These are phyloP conservation scores for Balakata baccata DNA, from an alignment of 345 rosid species.

Conservation along the genomic window DNA sequence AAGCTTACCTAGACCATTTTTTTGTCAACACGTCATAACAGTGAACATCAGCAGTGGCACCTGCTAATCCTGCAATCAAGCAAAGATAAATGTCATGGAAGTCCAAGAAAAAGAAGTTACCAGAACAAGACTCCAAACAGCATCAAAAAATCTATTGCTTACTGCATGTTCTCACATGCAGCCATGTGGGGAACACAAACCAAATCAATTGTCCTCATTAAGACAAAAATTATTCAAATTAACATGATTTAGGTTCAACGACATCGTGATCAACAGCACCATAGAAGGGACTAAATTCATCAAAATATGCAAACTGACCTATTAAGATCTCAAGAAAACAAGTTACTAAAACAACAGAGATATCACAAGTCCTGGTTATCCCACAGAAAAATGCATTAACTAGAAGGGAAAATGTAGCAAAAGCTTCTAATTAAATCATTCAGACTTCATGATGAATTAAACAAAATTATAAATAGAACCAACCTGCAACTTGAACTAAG, in stretches of 20 bases:
- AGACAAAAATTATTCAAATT: not conserved
- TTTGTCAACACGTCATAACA: constrained; percentile 89
- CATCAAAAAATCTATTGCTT: constrained; percentile 5
- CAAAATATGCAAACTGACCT: constrained; percentile 4
- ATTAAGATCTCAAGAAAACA: not conserved
- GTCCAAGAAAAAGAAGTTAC: not conserved
- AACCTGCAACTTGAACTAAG: not conserved
- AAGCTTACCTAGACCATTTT: constrained; percentile 90
- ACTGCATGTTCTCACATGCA: constrained; percentile 7
- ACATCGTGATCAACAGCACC: not conserved
- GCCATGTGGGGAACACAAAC: not conserved
- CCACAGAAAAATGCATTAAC: not conserved
- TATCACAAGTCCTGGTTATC: not conserved
- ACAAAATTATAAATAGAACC: not conserved
- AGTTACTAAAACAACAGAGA: not conserved
- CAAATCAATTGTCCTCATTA: not conserved
- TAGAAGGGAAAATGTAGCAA: not conserved
- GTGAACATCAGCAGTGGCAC: constrained; percentile 98
- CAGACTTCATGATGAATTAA: constrained; percentile 3
- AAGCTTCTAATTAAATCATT: not conserved
- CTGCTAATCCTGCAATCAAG: constrained; percentile 78
- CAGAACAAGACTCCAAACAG: not conserved
- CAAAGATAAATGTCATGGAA: constrained; percentile 13
- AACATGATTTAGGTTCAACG: not conserved
- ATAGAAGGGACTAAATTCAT: not conserved